Evolutionary conservation across 768 basidiomycete species (phyloP).

Genomic region (Kwoniella bestiolae): DNA sequence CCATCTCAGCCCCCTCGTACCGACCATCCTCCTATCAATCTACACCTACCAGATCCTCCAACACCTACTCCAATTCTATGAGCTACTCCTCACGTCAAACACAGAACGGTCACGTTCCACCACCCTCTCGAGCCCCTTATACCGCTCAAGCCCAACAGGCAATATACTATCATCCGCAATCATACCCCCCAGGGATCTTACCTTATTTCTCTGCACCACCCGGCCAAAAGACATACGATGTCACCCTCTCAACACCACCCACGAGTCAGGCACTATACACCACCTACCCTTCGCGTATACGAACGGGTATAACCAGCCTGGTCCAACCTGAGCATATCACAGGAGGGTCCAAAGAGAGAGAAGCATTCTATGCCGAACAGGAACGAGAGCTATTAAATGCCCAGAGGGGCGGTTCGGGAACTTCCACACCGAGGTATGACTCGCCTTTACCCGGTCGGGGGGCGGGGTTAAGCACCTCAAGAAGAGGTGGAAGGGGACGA

Average conservation of each 20-base stretch:
- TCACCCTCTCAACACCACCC: slow-evolving; percentile 33
- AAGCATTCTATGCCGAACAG: slow-evolving; percentile 39
- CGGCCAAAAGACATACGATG: slow-evolving; percentile 42
- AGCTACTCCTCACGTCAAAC: background rate
- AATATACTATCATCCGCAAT: slow-evolving; percentile 28
- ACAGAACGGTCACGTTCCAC: slow-evolving; percentile 3
- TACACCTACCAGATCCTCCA: slow-evolving; percentile 6
- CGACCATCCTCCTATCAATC: background rate
- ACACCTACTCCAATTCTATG: slow-evolving; percentile 1
- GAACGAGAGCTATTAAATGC: slow-evolving; percentile 29
- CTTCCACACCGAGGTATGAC: slow-evolving; percentile 41
- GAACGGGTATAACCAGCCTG: slow-evolving; percentile 85
- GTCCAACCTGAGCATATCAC: slow-evolving; percentile 78
- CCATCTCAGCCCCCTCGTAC: slow-evolving; percentile 1
- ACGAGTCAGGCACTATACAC: slow-evolving; percentile 71
- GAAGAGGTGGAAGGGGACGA: slow-evolving; percentile 32
- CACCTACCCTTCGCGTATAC: slow-evolving; percentile 85
- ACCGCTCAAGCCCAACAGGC: background rate
- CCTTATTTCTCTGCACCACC: slow-evolving; percentile 45
- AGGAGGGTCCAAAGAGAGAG: slow-evolving; percentile 50
- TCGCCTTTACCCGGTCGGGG: slow-evolving; percentile 30
- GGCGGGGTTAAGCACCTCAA: slow-evolving; percentile 1
- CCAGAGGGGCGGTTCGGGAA: slow-evolving; percentile 24
- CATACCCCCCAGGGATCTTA: slow-evolving; percentile 40
- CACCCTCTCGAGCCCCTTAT: background rate